Conservation (phyloP, 805 yeast species). For the Tetrapisispora fleetii region DNA sequence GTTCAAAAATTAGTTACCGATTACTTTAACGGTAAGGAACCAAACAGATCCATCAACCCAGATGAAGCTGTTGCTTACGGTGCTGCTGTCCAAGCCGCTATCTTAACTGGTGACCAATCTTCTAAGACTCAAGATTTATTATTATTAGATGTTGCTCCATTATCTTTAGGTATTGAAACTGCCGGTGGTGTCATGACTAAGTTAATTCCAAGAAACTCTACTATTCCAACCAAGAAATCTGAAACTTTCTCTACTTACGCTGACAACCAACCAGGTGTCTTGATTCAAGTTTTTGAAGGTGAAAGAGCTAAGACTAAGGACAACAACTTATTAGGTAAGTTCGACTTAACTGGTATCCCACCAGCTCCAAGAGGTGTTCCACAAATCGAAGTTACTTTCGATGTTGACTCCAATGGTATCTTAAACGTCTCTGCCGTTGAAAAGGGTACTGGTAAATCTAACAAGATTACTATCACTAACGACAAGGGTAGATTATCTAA, state of each 20-base stretch:
- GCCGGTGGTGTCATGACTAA: conserved; percentile 99
- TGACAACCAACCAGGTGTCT: conserved; percentile 99
- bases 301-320: conserved; percentile 96
- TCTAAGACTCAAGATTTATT: conserved; percentile 96
- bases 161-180: conserved; percentile 97
- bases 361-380: conserved; percentile 99
- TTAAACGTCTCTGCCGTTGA: conserved; percentile 94
- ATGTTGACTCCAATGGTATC: conserved; percentile 95
- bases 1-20: conserved; percentile 94
- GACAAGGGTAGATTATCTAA: conserved; percentile 97
- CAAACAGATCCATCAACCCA: conserved; percentile 96
- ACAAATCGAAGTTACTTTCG: conserved; percentile 95
- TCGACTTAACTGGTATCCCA: conserved; percentile 93
- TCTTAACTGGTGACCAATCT: conserved; percentile 93
- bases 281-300: conserved; percentile 97
- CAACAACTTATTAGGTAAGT: conserved; percentile 94
- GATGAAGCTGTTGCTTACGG: conserved; percentile 99
- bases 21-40: conserved; percentile 97
- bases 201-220: conserved; percentile 97
- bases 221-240: conserved; percentile 97
- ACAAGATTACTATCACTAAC: conserved; percentile 95
- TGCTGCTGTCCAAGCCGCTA: conserved; percentile 99
- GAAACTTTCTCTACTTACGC: conserved; percentile 97
- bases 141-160: conserved; percentile 97
- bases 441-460: conserved; percentile 97